Evolutionary conservation across 2,329 filamentous ascomycete species (phyloP), one percentile per base, ranked within the genome.

Genomic region (Colletotrichum tofieldiae): DNA sequence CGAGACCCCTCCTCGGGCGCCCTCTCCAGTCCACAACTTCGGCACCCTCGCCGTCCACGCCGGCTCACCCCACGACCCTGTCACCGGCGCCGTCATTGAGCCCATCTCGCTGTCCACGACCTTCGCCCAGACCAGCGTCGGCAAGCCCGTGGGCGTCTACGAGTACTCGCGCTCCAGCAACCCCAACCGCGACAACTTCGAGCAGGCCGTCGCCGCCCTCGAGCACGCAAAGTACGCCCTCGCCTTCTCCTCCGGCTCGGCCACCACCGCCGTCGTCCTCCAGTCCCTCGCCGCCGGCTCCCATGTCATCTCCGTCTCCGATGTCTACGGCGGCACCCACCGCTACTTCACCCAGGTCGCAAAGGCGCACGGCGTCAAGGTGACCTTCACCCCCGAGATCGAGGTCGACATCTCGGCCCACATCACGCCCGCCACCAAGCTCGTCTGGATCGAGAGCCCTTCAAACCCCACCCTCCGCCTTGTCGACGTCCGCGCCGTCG

Each of bases 291-390:
- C 96, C 32, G 89, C 93, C 16, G 95, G 95, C 74, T 96, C 94
- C 59, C 96, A 99, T 85, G 94, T 99, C 78, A 92, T 99, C 78
- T 98, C 95, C 73, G 94, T 99, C 59, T 97, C 95, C 56, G 96
- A 99, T 82, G 95, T 99, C 78, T 99, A 99, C 83, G 96, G 96
- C 77, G 96, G 96, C 77, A 99, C 96, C 52, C 96, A 99, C 86
- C 90, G 96, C 79, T 99, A 99, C 87, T 99, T 99, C 87, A 99
- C 96, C 76, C 95, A 98, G 85, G 96, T 98, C 62, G 96, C 96
- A 69, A 92, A 94, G 78, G 95, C 96, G 35, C 96, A 99, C 83
- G 94, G 96, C 78, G 94, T 99, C 66, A 91, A 93, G 77, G 96
- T 98, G 74, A 97, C 96, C 61, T 99, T 99, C 83, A 96, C 95